phyloP scores from a whole-genome alignment of 257 asterid species.

The Primulina huaijiensis region DNA sequence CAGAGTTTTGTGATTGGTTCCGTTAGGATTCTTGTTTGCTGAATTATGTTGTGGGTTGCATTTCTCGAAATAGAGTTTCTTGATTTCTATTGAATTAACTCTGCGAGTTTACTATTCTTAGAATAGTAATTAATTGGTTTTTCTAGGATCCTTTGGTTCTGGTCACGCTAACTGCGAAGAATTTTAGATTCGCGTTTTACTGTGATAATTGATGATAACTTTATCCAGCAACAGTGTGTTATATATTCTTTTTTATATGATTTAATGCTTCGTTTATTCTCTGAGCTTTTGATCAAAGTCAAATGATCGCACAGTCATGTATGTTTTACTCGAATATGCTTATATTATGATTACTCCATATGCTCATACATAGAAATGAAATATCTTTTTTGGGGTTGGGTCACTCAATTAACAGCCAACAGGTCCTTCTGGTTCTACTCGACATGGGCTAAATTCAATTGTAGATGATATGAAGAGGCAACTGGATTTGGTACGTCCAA shows the following conservation, averaged over 20 bases:
- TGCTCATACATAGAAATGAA: neutral
- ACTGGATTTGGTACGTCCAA: slow-evolving; percentile 2
- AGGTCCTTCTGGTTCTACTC: slow-evolving; percentile 28
- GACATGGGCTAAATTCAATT: slow-evolving; percentile 13
- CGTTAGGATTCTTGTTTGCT: slow-evolving; percentile 13
- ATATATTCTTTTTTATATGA: no score
- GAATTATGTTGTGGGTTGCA: slow-evolving; percentile 3
- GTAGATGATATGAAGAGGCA: slow-evolving; percentile 23
- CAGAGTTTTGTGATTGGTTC: neutral
- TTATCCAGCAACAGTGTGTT: no score
- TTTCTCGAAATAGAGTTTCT: slow-evolving; percentile 13
- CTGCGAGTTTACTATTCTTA: neutral
- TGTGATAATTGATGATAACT: no score
- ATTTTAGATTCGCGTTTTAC: no score
- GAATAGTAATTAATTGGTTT: neutral
- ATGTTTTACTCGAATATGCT: neutral
- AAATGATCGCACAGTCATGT: neutral
- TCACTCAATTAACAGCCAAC: slow-evolving; percentile 4
- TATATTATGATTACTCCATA: neutral
- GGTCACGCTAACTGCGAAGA: neutral
- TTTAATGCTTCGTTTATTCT: neutral
- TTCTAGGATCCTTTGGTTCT: neutral
- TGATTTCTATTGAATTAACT: neutral
- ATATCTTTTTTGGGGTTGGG: neutral
- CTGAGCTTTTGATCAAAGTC: neutral